Base-by-base conservation (phyloP, 73 alveolate genomes). In the Tetrahymena malaccensis region DNA sequence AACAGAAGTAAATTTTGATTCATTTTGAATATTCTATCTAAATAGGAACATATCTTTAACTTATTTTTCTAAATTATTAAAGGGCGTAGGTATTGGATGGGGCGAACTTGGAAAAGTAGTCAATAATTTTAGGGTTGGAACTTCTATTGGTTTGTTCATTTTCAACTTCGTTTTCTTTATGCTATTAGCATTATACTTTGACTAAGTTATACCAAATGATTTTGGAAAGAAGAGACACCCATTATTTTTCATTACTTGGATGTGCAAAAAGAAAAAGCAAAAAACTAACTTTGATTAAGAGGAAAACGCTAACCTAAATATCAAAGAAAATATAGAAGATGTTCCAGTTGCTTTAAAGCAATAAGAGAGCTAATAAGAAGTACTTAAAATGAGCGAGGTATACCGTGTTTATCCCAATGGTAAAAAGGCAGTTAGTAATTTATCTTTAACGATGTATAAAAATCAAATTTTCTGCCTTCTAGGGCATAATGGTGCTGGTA, bases 401-500 rank as follows among this genome's bases (percentile, higher is more conserved):
- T 96, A 97, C 1, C 98, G 98, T 96, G 95, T 56, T 44, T 98
- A 96, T 96, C 98, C 97, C 16, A 97, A 97, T 94, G 99, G 98
- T 22, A 98, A 98, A 95, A 94, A 95, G 38, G 99, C 99, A 1
- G 99, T 99, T 33, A 97, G 98, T 31, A 97, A 97, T 85, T 95
- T 99, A 4, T 96, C 95, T 96, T 85, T 99, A 58, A 98, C 99
- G 19, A 98, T 98, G 97, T 99, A 98, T 96, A 96, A 96, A 55
- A 99, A 99, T 21, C 98, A 99, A 96, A 99, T 99, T 4, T 98
- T 98, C 96, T 99, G 99, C 8, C 97, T 99, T 85, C 97, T 99
- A 31, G 99, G 99, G 31, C 99, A 99, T 95, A 99, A 99, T 94
- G 99, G 99, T 3, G 99, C 99, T 27, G 99, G 99, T 40, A 99